Percentiles rank a stretch among this genome's conserved stretches.
These are phyloP conservation scores for Lophiotrema nucula DNA, from an alignment of 495 filamentous ascomycete species.

Conservation along the genomic window DNA sequence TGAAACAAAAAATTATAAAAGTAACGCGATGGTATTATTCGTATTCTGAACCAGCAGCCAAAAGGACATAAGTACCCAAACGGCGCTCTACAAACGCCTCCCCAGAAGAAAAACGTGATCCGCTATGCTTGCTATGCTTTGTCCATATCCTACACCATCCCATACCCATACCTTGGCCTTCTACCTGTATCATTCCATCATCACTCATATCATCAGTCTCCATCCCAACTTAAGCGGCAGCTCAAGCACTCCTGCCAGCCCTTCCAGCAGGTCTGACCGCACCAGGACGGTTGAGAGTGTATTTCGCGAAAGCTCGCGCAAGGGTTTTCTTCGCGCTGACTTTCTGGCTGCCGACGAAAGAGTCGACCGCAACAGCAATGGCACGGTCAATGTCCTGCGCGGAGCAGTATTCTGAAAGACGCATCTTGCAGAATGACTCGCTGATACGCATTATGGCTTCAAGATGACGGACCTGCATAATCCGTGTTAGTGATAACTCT, in stretches of 20 bases:
- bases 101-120: too few relatives aligned
- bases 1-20: too few relatives aligned
- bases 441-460: conserved; percentile 95
- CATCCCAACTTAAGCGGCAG: background rate
- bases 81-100: too few relatives aligned
- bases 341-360: conserved; percentile 95
- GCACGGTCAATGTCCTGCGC: conserved; percentile 91
- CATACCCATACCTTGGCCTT: background rate
- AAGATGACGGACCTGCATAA: conserved; percentile 88
- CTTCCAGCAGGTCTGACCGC: conserved; percentile 15
- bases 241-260: conserved; percentile 1
- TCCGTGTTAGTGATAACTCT: conserved; percentile 3
- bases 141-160: background rate
- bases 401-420: conserved; percentile 87
- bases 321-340: conserved; percentile 97
- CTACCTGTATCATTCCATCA: background rate
- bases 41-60: too few relatives aligned
- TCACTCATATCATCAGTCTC: background rate
- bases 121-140: conserved; percentile 5
- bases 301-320: conserved; percentile 96
- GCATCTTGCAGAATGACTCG: conserved; percentile 94
- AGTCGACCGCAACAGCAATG: conserved; percentile 94
- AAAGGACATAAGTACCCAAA: too few relatives aligned
- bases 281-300: conserved; percentile 48
- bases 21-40: too few relatives aligned